Conservation (phyloP, 2,329 filamentous ascomycete genomes). For the Knufia petricola region DNA sequence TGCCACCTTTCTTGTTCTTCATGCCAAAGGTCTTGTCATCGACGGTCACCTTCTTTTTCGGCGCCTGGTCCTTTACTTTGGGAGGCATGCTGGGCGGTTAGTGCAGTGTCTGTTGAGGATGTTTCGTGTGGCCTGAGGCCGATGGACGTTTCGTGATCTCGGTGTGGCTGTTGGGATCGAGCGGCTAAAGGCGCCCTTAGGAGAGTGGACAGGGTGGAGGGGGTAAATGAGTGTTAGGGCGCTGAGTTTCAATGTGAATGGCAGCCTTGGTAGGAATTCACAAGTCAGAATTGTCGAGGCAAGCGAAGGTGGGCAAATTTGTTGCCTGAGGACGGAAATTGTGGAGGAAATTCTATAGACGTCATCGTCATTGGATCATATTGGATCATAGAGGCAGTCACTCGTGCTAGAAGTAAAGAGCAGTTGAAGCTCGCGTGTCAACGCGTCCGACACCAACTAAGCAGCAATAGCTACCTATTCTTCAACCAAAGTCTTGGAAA, state of each 20-base stretch:
- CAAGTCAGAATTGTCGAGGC: not conserved
- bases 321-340: slow-evolving; percentile 2
- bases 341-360: slow-evolving; percentile 1
- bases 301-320: not conserved
- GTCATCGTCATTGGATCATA: not conserved
- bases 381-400: too few relatives aligned
- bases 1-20: slow-evolving; percentile 98
- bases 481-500: too few relatives aligned
- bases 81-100: slow-evolving; percentile 34
- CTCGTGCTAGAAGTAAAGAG: too few relatives aligned
- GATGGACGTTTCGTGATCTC: not conserved
- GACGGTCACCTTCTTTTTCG: slow-evolving; percentile 46
- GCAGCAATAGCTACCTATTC: too few relatives aligned
- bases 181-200: too few relatives aligned
- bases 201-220: too few relatives aligned
- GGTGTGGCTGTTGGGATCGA: not conserved
- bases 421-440: not conserved
- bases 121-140: too few relatives aligned
- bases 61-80: slow-evolving; percentile 35
- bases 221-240: not conserved
- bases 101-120: not conserved
- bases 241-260: not conserved
- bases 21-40: slow-evolving; percentile 98
- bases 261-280: not conserved
- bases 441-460: too few relatives aligned